Base-by-base conservation (phyloP, 1,284 basidiomycete species). In the Irpex lacteus region DNA sequence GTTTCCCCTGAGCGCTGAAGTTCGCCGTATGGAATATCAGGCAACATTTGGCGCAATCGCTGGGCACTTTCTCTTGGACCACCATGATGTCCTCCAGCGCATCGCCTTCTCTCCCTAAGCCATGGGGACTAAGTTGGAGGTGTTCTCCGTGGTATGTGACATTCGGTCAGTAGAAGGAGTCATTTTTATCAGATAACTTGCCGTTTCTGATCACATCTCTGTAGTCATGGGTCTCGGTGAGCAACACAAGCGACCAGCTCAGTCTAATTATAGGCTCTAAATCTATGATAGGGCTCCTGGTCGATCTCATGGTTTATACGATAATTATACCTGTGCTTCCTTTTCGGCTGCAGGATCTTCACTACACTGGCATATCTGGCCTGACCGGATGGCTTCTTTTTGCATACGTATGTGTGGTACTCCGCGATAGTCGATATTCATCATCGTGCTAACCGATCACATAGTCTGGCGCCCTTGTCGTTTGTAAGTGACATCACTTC, bases 311-410 rank as follows among this genome's bases (percentile, higher is more conserved):
- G 15, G 82, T 88, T 0, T 92, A 91, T 69, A 87, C 89, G 1
- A 80, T 89, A 56, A 84, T 91, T 58, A 85, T 90, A 32, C 91
- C 92, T 2, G 86, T 94, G 54, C 79, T 94, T 63, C 92, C 92
- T 0, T 94, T 91, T 71, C 86, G 86, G 54, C 80, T 92, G 5
- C 82, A 90, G 69, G 70, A 67, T 8, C 78, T 90, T 40, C 78
- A 81, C 0, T 88, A 88, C 67, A 70, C 69, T 0, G 69, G 76
- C 8, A 80, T 89, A 7, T 89, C 88, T 18, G 79, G 80, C 3
- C 79, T 85, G n/a, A 82, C 85, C 0, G 88, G 89, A 40, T 92
- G 88, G 86, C 77, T 92, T 1, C 76, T 91, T 6, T 89, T 87
- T 68, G 84, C 85, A 61, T 86, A 67, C 80, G 88, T 89, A 70